Conservation (phyloP, 164 flowering plant genomes). For the Nymphaea colorata region DNA sequence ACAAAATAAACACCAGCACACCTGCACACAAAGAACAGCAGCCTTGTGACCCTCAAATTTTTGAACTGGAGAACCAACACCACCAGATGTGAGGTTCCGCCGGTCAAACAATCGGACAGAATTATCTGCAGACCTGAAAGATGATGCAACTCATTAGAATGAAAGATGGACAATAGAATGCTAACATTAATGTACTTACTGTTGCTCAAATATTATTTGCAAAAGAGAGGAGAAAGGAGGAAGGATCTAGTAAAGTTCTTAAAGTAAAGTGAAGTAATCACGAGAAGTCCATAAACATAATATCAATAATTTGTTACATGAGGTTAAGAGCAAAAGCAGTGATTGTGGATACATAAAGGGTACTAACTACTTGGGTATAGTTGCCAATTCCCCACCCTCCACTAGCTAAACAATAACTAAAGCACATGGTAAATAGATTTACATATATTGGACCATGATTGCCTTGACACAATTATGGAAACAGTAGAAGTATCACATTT, state of each 20-base stretch:
- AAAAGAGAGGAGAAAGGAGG: neutral
- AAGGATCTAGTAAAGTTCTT: too few species aligned
- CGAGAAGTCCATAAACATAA: too few species aligned
- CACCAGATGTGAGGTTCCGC: slow-evolving; percentile 62
- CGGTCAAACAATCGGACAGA: slow-evolving; percentile 90
- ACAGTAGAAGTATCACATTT: too few species aligned
- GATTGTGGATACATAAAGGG: too few species aligned
- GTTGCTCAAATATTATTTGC: neutral
- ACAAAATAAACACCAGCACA: neutral
- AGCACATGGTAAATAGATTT: too few species aligned
- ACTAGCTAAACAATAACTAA: too few species aligned
- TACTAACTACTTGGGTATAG: too few species aligned
- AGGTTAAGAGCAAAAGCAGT: too few species aligned
- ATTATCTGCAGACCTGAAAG: slow-evolving; percentile 90
- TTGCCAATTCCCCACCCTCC: too few species aligned
- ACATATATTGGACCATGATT: too few species aligned
- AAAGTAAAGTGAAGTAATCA: neutral
- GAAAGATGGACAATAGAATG: neutral
- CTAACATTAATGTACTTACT: slow-evolving; percentile 1
- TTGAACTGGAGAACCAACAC: slow-evolving; percentile 69
- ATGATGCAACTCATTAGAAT: neutral
- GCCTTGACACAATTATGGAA: too few species aligned
- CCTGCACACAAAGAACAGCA: slow-evolving; percentile 94
- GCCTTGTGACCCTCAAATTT: slow-evolving; percentile 81
- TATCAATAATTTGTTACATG: too few species aligned